Evolutionary conservation across 352 stramenopile species (phyloP).

Genomic region (Phytophthora tubulina): DNA sequence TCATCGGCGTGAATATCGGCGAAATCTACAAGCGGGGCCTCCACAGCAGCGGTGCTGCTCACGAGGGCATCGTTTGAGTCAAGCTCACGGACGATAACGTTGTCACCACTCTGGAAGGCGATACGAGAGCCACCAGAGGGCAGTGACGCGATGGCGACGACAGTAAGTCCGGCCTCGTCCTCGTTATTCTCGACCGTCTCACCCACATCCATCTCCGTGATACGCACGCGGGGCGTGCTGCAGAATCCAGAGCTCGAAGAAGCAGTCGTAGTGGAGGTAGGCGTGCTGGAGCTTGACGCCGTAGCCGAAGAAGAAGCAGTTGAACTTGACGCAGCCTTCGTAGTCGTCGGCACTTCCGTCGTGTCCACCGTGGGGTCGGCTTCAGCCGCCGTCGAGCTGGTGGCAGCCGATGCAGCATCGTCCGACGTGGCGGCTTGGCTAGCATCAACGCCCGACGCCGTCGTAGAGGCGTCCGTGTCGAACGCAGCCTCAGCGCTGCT

Average conservation of each 20-base stretch:
- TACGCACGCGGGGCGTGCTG: conserved; percentile 27
- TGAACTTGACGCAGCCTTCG: neutral
- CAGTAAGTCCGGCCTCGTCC: conserved; percentile 56
- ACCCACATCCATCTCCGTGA: conserved; percentile 53
- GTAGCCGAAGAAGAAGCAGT: conserved; percentile 4
- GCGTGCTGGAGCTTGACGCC: neutral
- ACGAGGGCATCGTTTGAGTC: conserved; percentile 57
- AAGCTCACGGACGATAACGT: conserved; percentile 55
- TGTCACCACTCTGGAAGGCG: conserved; percentile 60
- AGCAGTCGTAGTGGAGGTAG: neutral
- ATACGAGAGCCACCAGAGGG: conserved; percentile 55
- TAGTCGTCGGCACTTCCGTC: conserved; percentile 10
- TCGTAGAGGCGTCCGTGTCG: conserved; percentile 10
- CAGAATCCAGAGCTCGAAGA: conserved; percentile 20
- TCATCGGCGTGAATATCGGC: conserved; percentile 61
- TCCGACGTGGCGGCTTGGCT: conserved; percentile 4
- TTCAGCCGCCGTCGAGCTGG: conserved; percentile 20
- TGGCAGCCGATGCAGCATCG: conserved; percentile 8
- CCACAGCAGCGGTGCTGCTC: conserved; percentile 31
- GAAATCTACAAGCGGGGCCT: conserved; percentile 58
- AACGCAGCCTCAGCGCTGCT: conserved; percentile 9
- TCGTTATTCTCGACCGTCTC: conserved; percentile 46
- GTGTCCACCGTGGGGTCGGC: conserved; percentile 11
- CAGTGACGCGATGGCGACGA: conserved; percentile 55
- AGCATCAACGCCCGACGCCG: conserved; percentile 2